Percentiles rank a stretch among this genome's conserved stretches.
phyloP scores from a whole-genome alignment of 345 rosid species.

The Hibiscus mutabilis region DNA sequence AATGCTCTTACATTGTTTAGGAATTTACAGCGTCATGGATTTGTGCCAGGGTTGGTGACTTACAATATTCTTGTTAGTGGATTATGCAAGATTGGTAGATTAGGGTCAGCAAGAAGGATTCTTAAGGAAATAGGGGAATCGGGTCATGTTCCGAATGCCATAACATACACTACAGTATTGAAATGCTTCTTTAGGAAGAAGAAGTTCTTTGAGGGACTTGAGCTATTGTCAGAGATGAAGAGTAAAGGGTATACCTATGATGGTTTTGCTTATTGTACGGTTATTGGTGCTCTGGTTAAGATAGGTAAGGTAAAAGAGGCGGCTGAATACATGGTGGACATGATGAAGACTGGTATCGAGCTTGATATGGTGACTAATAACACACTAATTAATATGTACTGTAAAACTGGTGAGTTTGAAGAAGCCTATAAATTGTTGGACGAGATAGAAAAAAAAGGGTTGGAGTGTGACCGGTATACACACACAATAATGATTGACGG shows the following conservation, averaged over 20 bases:
- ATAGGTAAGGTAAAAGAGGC: conserved; percentile 49
- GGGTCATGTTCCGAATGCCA: conserved; percentile 51
- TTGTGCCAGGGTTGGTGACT: conserved; percentile 48
- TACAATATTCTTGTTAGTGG: conserved; percentile 74
- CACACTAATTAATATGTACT: conserved; percentile 57
- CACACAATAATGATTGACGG: conserved; percentile 73
- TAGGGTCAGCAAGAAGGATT: conserved; percentile 45
- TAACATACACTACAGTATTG: conserved; percentile 67
- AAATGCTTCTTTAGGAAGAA: conserved; percentile 52
- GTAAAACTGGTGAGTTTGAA: conserved; percentile 50
- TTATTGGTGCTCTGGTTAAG: conserved; percentile 59
- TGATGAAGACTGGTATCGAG: conserved; percentile 41
- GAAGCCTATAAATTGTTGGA: conserved; percentile 46
- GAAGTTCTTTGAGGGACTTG: conserved; percentile 54
- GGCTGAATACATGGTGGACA: conserved; percentile 28
- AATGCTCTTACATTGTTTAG: conserved; percentile 57
- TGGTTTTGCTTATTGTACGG: conserved; percentile 68
- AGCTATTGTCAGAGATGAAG: conserved; percentile 48
- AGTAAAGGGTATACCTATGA: conserved; percentile 64
- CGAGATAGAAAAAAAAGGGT: conserved; percentile 51
- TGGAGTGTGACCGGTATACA: conserved; percentile 64
- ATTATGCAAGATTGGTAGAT: conserved; percentile 54
- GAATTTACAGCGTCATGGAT: conserved; percentile 43
- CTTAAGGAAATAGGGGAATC: conserved; percentile 45
- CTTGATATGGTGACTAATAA: conserved; percentile 73